These are phyloP conservation scores for Eucalyptus shirleyi DNA, from an alignment of 345 rosid species.

Conservation along the genomic window DNA sequence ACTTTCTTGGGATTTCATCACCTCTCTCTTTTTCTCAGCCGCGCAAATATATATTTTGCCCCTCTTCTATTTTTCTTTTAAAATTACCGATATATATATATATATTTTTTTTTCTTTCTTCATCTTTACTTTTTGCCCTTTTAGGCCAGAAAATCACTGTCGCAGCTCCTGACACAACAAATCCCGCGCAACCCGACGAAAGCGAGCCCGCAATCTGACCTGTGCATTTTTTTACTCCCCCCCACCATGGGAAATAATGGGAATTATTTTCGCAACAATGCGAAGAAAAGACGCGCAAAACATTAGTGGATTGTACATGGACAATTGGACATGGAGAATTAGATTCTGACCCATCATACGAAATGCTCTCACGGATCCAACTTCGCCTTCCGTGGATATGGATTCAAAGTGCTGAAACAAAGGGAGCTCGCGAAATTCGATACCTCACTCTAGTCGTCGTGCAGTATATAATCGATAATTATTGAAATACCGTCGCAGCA, in stretches of 20 bases:
- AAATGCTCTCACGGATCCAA: background rate
- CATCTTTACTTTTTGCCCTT: background rate
- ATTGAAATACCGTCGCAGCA: background rate
- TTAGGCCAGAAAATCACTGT: background rate
- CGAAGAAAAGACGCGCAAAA: background rate
- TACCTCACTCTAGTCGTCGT: background rate
- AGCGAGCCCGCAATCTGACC: background rate
- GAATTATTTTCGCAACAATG: background rate
- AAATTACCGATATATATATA: fast-evolving
- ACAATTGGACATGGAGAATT: background rate
- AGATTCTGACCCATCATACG: background rate
- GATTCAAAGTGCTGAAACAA: background rate
- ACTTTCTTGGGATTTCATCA: background rate
- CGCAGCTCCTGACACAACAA: background rate
- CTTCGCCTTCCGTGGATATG: background rate
- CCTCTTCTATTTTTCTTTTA: background rate
- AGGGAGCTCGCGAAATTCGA: background rate
- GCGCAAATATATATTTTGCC: background rate
- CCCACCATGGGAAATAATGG: background rate
- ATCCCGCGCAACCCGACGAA: background rate
- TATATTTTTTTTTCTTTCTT: background rate
- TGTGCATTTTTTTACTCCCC: background rate
- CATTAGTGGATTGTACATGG: background rate
- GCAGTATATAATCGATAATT: background rate
- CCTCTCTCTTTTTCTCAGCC: background rate